Base-by-base conservation (phyloP, 441 rosid species). In the Aleurites moluccanus region DNA sequence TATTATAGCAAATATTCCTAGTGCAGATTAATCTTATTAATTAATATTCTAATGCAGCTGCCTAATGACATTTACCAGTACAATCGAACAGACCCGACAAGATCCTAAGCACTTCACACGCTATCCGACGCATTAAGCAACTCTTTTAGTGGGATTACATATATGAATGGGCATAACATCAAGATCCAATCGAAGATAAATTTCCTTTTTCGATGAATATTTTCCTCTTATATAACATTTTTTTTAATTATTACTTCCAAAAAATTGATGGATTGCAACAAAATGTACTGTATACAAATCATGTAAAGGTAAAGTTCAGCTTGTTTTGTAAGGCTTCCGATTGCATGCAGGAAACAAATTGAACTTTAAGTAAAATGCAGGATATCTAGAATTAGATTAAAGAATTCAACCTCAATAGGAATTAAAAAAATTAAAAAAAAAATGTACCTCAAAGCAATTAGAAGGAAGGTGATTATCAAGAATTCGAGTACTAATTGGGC, bases 41-140 rank as follows among this genome's bases (percentile, higher is more conserved):
- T 20, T 55, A 20, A 55, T n/a, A 5, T 20, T 33, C 23, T 21
- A 28, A 55, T 28, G 56, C 47, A 23, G 30, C 65, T 44, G 40
- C 13, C 23, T 21, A 6, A 21, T 20, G 60, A 21, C n/a, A 52
- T 52, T n/a, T 10, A 55, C 9, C 25, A 55, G 7, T n/a, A 21
- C 10, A 61, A 61, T 72, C 42, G 13, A 47, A 21, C 28, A 27
- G 33, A 23, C 30, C 30, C 59, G 0, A 72, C 35, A 61, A 45
- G 75, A 60, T 60, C 50, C 23, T 44, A 60, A 35, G n/a, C 50
- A 56, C 56, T 40, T 21, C 23, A 40, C 38, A 40, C 65, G 38
- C 47, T 25, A 16, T 14, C 40, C 73, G 42, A 40, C 23, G 52
- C 64, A 38, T 55, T 40, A 53, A 56, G 14, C 16, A n/a, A 28